Percentiles rank a stretch among this genome's conserved stretches.
phyloP scores from a whole-genome alignment of 2,329 filamentous ascomycete genomes.

The Plectosphaerella plurivora region DNA sequence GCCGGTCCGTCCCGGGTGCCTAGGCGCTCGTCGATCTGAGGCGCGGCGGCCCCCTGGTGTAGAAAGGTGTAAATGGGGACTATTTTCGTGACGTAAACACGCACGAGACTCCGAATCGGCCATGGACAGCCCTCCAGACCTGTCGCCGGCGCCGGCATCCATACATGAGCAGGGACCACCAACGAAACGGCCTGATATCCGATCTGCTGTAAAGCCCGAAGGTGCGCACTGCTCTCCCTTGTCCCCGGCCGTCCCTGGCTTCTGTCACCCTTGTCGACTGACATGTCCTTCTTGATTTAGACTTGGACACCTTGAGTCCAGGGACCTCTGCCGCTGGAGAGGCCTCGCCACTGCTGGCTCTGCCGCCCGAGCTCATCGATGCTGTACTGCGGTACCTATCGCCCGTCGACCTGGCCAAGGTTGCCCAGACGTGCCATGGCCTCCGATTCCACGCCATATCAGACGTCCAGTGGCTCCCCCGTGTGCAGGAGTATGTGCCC shows the following conservation, averaged over 20 bases:
- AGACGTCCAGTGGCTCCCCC: constrained; percentile 67
- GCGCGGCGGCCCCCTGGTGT: neutral
- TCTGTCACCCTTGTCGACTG: neutral
- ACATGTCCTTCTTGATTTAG: neutral
- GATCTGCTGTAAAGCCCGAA: neutral
- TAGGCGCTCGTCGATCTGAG: neutral
- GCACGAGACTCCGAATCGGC: neutral
- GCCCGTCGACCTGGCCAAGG: constrained; percentile 56
- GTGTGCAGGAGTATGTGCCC: constrained; percentile 66
- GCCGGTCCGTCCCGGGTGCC: neutral
- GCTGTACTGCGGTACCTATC: constrained; percentile 64
- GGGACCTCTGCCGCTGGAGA: neutral
- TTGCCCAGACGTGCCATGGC: constrained; percentile 57
- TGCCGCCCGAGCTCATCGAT: constrained; percentile 74
- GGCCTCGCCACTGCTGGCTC: constrained; percentile 37
- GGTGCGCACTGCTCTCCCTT: neutral
- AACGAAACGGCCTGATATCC: neutral
- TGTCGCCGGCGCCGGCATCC: neutral
- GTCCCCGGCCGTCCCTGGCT: neutral
- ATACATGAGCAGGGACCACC: neutral
- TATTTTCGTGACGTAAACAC: neutral
- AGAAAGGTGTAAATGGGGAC: neutral
- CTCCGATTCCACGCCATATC: constrained; percentile 56
- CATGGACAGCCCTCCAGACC: neutral
- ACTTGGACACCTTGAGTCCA: neutral